Evolutionary conservation across 805 yeast species (phyloP).

Genomic region (Candida nanaspora): DNA sequence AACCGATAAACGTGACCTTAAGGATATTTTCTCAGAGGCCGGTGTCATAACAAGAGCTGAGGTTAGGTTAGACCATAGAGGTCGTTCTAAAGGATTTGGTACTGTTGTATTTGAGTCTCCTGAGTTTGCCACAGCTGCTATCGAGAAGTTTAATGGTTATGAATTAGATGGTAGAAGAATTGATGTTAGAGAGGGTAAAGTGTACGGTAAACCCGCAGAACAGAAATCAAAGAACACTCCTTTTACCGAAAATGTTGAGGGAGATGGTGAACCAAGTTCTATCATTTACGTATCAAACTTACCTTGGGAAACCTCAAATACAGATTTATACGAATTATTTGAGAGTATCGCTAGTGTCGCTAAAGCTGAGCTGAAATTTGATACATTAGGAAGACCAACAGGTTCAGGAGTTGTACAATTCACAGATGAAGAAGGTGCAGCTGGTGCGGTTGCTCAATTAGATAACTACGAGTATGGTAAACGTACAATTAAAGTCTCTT

Average conservation of each 20-base stretch:
- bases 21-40: conserved; percentile 71
- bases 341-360: conserved; percentile 74
- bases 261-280: conserved; percentile 53
- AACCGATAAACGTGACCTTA: conserved; percentile 77
- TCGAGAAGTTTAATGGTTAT: conserved; percentile 60
- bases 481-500: conserved; percentile 61
- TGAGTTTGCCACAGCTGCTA: conserved; percentile 68
- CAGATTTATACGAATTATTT: conserved; percentile 78
- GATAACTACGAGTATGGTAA: conserved; percentile 82
- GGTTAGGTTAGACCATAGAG: conserved; percentile 55
- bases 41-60: conserved; percentile 84
- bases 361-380: conserved; percentile 68
- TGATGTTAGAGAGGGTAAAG: conserved; percentile 73
- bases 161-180: conserved; percentile 69
- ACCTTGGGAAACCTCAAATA: conserved; percentile 84
- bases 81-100: conserved; percentile 83
- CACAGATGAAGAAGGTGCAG: conserved; percentile 59
- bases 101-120: conserved; percentile 61
- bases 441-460: conserved; percentile 65
- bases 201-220: conserved; percentile 10
- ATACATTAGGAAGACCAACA: conserved; percentile 55
- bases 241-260: conserved; percentile 61
- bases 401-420: conserved; percentile 87
- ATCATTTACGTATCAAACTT: conserved; percentile 67
- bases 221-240: conserved; percentile 30